Conservation (phyloP, 345 rosid genomes). For the Heritiera littoralis region DNA sequence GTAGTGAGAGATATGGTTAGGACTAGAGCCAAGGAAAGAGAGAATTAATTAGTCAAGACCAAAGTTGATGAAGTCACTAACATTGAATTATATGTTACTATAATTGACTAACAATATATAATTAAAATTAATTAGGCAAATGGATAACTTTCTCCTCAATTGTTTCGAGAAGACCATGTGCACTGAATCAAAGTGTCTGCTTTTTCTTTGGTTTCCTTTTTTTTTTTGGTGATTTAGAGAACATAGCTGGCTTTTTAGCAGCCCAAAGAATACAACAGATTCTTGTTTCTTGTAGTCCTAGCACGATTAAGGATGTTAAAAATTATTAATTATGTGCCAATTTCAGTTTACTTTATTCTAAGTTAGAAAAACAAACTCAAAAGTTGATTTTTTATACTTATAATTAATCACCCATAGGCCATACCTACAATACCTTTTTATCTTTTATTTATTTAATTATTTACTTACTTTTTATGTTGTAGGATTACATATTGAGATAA, state of each 20-base stretch:
- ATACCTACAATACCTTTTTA: too few species aligned
- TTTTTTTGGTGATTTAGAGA: not conserved
- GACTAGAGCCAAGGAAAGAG: not conserved
- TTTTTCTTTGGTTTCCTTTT: not conserved
- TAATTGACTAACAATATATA: too few species aligned
- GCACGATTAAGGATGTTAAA: not conserved
- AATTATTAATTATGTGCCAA: not conserved
- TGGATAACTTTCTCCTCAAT: constrained; percentile 8
- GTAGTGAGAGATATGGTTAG: not conserved
- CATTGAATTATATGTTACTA: not conserved
- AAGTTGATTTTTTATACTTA: not conserved
- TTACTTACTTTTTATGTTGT: too few species aligned
- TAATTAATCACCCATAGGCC: not conserved
- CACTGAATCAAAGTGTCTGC: constrained; percentile 1
- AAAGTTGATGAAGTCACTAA: constrained; percentile 25
- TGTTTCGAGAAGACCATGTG: constrained; percentile 13
- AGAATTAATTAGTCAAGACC: constrained; percentile 6
- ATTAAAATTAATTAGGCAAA: not conserved
- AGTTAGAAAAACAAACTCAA: not conserved
- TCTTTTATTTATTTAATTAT: too few species aligned
- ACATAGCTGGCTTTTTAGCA: not conserved
- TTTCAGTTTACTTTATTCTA: not conserved
- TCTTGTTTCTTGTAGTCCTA: not conserved
- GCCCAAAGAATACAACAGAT: not conserved
- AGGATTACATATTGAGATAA: too few species aligned